Evolutionary conservation across 495 filamentous ascomycete genomes (phyloP).

Genomic region (Aspergillus indologenus): DNA sequence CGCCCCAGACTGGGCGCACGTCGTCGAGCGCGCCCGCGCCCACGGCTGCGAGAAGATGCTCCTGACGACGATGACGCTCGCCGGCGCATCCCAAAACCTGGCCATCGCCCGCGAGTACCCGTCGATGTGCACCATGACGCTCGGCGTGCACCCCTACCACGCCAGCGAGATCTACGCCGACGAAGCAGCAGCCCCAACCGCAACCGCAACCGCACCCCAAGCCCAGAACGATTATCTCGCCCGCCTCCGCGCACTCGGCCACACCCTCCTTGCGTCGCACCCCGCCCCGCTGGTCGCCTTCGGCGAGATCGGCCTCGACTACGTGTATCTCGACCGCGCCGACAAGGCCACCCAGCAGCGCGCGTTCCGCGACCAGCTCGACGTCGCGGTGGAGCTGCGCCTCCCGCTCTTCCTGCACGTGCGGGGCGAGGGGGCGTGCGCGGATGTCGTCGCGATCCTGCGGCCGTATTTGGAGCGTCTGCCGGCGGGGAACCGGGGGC

Average conservation of each 20-base stretch:
- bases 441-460: conserved; percentile 30
- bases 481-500: conserved; percentile 15
- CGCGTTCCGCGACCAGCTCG: conserved; percentile 28
- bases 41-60: conserved; percentile 26
- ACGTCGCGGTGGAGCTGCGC: conserved; percentile 22
- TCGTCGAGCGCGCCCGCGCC: conserved; percentile 24
- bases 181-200: no score
- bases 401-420: conserved; percentile 32
- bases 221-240: conserved; percentile 9
- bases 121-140: conserved; percentile 28
- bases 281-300: conserved; percentile 27
- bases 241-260: conserved; percentile 10
- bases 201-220: neutral
- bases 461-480: conserved; percentile 20
- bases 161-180: conserved; percentile 23
- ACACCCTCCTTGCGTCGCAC: conserved; percentile 12
- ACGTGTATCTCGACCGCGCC: conserved; percentile 28
- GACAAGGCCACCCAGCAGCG: conserved; percentile 30
- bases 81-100: conserved; percentile 21
- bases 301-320: conserved; percentile 33
- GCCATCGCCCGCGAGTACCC: conserved; percentile 19
- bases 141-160: conserved; percentile 34
- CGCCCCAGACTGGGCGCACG: conserved; percentile 23
- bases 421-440: conserved; percentile 18
- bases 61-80: conserved; percentile 29